Evolutionary conservation across 2,329 filamentous ascomycete genomes (phyloP).

Genomic region (Zalaria sp.): DNA sequence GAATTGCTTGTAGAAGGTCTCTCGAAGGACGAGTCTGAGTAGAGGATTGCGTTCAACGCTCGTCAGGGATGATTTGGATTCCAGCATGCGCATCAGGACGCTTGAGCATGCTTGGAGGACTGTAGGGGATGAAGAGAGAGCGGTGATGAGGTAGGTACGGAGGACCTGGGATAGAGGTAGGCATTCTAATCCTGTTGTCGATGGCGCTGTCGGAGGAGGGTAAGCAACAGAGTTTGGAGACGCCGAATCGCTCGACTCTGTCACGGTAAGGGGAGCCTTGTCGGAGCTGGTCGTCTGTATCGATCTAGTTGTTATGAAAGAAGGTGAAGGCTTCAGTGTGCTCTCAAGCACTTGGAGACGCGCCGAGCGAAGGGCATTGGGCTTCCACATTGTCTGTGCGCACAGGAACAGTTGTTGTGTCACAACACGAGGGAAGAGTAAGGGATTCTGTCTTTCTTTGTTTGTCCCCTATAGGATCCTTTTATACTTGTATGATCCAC

Average conservation of each 20-base stretch:
- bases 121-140: constrained; percentile 54
- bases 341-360: not conserved
- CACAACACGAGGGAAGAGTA: not conserved
- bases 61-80: constrained; percentile 51
- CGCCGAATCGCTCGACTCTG: not conserved
- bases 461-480: not conserved
- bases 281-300: not conserved
- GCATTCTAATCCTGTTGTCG: constrained; percentile 40
- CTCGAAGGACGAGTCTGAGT: constrained; percentile 56
- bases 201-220: not conserved
- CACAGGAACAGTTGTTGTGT: not conserved
- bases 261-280: not conserved
- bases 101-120: constrained; percentile 57
- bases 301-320: not conserved
- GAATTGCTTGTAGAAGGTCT: constrained; percentile 83
- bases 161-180: constrained; percentile 53
- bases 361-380: not conserved
- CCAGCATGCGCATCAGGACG: constrained; percentile 54
- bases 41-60: constrained; percentile 64
- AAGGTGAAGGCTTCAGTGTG: not conserved
- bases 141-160: constrained; percentile 54
- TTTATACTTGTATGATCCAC: too few relatives aligned
- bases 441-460: not conserved
- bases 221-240: not conserved
- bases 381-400: not conserved